Evolutionary conservation across 345 rosid species (phyloP).

Genomic region (Hibiscus syriacus): DNA sequence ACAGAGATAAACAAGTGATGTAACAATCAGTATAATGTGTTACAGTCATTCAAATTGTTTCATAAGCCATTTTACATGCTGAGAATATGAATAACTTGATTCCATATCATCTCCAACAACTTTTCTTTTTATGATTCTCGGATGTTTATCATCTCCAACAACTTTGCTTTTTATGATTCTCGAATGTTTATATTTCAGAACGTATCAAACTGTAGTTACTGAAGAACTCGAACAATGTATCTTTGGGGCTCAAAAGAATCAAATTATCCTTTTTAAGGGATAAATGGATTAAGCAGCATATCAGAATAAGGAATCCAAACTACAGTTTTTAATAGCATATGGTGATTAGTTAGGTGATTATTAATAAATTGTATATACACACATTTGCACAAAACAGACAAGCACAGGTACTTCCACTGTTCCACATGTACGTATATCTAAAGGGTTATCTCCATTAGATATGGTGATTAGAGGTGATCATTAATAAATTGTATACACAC

Average conservation of each 20-base stretch:
- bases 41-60: too few species aligned
- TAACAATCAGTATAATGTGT: too few species aligned
- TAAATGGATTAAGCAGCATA: not conserved
- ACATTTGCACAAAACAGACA: too few species aligned
- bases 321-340: too few species aligned
- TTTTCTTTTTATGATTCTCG: not conserved
- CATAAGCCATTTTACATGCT: not conserved
- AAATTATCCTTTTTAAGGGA: slow-evolving; percentile 6
- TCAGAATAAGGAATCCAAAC: slow-evolving; percentile 3
- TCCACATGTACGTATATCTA: too few species aligned
- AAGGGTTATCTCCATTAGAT: too few species aligned
- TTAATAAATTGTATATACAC: too few species aligned
- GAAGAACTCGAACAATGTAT: not conserved
- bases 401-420: too few species aligned
- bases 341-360: too few species aligned
- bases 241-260: not conserved
- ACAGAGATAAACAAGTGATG: not conserved
- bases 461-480: too few species aligned
- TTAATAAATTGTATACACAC: too few species aligned
- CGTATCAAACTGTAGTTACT: not conserved
- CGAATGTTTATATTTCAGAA: not conserved
- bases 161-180: not conserved
- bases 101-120: not conserved
- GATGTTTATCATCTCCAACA: not conserved
- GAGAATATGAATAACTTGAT: not conserved